phyloP scores from a whole-genome alignment of 495 filamentous ascomycete genomes.

The Penicillium paradoxum region DNA sequence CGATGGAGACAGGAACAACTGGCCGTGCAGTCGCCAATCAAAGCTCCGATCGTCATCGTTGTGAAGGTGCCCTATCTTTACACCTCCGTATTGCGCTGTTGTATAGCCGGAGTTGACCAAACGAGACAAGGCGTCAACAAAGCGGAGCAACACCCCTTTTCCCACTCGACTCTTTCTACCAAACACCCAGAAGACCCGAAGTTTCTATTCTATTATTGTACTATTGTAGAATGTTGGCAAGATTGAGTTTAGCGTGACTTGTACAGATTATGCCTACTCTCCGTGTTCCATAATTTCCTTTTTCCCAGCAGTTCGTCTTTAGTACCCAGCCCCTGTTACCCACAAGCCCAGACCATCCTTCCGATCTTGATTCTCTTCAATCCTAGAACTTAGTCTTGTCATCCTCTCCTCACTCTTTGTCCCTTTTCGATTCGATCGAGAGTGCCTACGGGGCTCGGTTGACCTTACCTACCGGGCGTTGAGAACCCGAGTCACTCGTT shows the following conservation, averaged over 20 bases:
- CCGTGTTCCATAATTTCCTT: constrained; percentile 6
- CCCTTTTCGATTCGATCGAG: constrained; percentile 14
- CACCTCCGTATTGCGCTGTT: too few relatives aligned
- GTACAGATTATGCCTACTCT: background rate
- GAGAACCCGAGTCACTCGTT: constrained; percentile 35
- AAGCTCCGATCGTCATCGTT: background rate
- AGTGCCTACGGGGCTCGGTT: constrained; percentile 19
- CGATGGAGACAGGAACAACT: background rate
- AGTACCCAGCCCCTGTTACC: constrained; percentile 1
- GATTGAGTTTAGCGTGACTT: constrained; percentile 2
- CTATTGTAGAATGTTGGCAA: background rate
- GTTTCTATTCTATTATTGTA: background rate
- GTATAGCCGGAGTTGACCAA: too few relatives aligned
- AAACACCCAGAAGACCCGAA: too few relatives aligned
- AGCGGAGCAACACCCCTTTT: background rate
- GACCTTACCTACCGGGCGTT: constrained; percentile 21
- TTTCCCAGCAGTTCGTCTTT: constrained; percentile 4
- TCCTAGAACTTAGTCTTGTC: constrained; percentile 10
- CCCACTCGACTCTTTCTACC: too few relatives aligned
- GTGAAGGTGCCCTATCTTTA: too few relatives aligned
- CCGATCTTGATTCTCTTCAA: constrained; percentile 5
- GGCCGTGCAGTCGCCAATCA: background rate
- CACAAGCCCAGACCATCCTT: constrained; percentile 20
- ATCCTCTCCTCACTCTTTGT: constrained; percentile 7
- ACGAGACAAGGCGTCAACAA: background rate